phyloP scores from a whole-genome alignment of 805 yeast species.

The Candida jianshihensis region DNA sequence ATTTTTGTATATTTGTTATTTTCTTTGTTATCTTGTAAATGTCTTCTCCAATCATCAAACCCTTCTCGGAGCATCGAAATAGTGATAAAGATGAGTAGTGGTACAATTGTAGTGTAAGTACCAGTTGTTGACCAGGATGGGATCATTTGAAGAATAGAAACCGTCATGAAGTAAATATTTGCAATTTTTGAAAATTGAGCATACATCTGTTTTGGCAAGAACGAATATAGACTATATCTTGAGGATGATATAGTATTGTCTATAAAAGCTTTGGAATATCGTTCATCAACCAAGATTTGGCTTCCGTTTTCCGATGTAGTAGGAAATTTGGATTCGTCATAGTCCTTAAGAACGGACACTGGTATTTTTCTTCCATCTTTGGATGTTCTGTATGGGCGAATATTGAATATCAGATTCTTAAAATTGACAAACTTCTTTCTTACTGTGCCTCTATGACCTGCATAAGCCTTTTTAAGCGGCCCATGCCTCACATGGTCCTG shows the following conservation, averaged over 20 bases:
- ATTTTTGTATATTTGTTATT: conserved; percentile 50
- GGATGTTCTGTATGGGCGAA: conserved; percentile 42
- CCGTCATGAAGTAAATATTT: conserved; percentile 80
- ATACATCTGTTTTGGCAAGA: conserved; percentile 78
- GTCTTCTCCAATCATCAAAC: conserved; percentile 86
- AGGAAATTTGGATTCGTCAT: conserved; percentile 24
- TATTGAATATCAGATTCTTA: conserved; percentile 38
- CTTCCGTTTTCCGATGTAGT: conserved; percentile 22
- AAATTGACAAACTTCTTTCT: conserved; percentile 14
- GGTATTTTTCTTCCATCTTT: conserved; percentile 76
- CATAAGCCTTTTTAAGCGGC: conserved; percentile 10
- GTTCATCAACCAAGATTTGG: conserved; percentile 54
- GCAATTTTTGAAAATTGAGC: conserved; percentile 94
- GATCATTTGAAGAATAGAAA: conserved; percentile 90
- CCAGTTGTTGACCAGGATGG: conserved; percentile 99
- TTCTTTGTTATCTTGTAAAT: conserved; percentile 77
- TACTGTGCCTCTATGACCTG: conserved; percentile 19
- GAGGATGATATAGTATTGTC: conserved; percentile 78
- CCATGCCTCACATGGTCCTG: conserved; percentile 12
- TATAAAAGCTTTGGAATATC: conserved; percentile 54
- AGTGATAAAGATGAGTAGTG: conserved; percentile 76
- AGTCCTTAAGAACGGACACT: conserved; percentile 37
- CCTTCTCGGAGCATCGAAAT: conserved; percentile 92
- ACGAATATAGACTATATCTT: conserved; percentile 71
- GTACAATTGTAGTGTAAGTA: conserved; percentile 87